Percentiles rank a stretch among this genome's conserved stretches.
Conservation (phyloP, 2,329 filamentous ascomycete genomes). For the Neofusicoccum ribis region DNA sequence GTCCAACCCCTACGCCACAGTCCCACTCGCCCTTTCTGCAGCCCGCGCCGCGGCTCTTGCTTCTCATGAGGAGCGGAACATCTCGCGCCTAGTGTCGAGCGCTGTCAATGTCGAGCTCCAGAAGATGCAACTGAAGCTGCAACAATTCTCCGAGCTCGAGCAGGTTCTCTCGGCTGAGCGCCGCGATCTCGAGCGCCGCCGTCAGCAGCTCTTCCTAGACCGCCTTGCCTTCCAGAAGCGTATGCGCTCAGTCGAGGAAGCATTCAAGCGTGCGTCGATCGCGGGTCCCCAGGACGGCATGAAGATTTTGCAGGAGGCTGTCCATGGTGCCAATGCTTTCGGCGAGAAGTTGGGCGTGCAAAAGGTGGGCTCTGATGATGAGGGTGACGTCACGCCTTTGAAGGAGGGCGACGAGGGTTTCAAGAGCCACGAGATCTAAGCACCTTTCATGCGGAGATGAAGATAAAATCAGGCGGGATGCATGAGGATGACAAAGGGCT, state of each 20-base stretch:
- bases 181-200: conserved; percentile 84
- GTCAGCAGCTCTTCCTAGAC: conserved; percentile 92
- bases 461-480: background rate
- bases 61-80: conserved; percentile 94
- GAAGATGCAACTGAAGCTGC: conserved; percentile 92
- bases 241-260: conserved; percentile 78
- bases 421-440: conserved; percentile 35
- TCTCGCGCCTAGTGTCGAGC: conserved; percentile 88
- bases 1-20: conserved; percentile 60
- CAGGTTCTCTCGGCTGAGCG: conserved; percentile 87
- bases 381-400: conserved; percentile 30
- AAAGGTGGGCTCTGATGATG: conserved; percentile 12
- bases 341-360: conserved; percentile 22
- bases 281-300: conserved; percentile 41
- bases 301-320: conserved; percentile 41
- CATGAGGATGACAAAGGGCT: conserved; percentile 14
- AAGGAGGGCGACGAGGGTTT: conserved; percentile 36
- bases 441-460: background rate
- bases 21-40: conserved; percentile 82
- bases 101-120: conserved; percentile 92
- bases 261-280: conserved; percentile 55
- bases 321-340: conserved; percentile 15
- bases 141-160: conserved; percentile 97
- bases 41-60: conserved; percentile 84
- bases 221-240: conserved; percentile 86